Evolutionary conservation across 2,329 filamentous ascomycete species (phyloP).

Genomic region (Gnomoniopsis sp.): DNA sequence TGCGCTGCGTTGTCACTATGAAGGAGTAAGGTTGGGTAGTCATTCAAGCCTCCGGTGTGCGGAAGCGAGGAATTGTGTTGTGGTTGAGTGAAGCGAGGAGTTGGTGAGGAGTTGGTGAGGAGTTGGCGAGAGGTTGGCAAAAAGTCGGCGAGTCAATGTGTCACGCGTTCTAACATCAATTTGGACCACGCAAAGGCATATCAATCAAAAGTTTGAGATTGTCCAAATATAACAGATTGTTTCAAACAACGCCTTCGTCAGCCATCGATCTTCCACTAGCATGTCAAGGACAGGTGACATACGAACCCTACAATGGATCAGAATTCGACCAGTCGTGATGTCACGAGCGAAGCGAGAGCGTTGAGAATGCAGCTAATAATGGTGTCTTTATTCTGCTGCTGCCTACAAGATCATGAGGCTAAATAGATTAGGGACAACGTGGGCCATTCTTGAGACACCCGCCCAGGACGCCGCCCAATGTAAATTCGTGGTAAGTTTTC

Average conservation of each 20-base stretch:
- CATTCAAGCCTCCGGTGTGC: neutral
- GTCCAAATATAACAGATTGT: no score
- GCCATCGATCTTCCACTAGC: no score
- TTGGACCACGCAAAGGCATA: no score
- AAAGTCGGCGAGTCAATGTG: no score
- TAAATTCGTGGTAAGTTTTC: constrained; percentile 2
- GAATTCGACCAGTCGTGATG: neutral
- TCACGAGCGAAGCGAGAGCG: neutral
- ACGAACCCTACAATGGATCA: neutral
- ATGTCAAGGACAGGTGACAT: no score
- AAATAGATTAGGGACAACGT: neutral
- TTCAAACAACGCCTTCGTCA: no score
- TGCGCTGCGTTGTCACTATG: constrained; percentile 84
- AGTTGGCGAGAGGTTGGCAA: no score
- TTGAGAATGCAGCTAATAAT: neutral
- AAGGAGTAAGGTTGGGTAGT: constrained; percentile 24
- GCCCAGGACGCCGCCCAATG: neutral
- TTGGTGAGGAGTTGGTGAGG: no score
- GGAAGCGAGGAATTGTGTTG: neutral
- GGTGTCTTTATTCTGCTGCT: constrained; percentile 1
- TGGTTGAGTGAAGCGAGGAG: no score
- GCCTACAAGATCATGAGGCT: neutral
- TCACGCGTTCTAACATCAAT: no score
- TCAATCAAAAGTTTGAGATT: no score
- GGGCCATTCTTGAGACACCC: neutral